Evolutionary conservation across 805 yeast species (phyloP).

Genomic region (Isabelozyma rhagii): DNA sequence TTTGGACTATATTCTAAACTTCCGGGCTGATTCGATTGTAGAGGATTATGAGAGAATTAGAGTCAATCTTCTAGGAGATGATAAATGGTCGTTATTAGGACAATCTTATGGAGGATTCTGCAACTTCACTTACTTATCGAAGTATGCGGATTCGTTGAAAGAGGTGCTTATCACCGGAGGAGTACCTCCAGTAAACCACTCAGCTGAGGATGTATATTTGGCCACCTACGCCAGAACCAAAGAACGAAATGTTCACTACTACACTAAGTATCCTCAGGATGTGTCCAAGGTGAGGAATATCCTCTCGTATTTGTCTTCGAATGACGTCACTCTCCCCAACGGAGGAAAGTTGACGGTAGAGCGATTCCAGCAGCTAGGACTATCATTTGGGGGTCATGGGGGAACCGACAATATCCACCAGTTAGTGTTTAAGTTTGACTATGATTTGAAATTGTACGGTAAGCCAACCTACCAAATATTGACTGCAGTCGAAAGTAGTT

Average conservation of each 20-base stretch:
- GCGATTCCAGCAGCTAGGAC: slow-evolving; percentile 53
- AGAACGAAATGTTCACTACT: slow-evolving; percentile 48
- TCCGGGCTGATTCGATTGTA: slow-evolving; percentile 53
- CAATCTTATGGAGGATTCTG: slow-evolving; percentile 59
- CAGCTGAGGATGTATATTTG: slow-evolving; percentile 46
- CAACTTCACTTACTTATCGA: slow-evolving; percentile 46
- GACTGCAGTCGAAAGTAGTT: slow-evolving; percentile 23
- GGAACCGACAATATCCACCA: slow-evolving; percentile 49
- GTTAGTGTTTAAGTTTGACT: slow-evolving; percentile 36
- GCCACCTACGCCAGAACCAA: slow-evolving; percentile 46
- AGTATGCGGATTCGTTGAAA: slow-evolving; percentile 37
- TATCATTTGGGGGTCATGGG: slow-evolving; percentile 48
- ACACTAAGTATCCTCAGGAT: slow-evolving; percentile 48
- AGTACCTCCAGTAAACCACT: slow-evolving; percentile 48
- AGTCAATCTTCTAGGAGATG: slow-evolving; percentile 25
- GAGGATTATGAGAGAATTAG: slow-evolving; percentile 50
- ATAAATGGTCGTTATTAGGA: slow-evolving; percentile 52
- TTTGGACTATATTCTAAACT: slow-evolving; percentile 39
- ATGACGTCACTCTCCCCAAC: slow-evolving; percentile 41
- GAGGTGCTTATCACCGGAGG: slow-evolving; percentile 55
- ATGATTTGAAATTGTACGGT: slow-evolving; percentile 35
- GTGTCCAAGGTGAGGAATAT: slow-evolving; percentile 33
- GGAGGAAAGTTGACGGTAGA: slow-evolving; percentile 49
- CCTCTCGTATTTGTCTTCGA: slow-evolving; percentile 25
- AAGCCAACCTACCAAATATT: slow-evolving; percentile 38